Percentiles rank a stretch among this genome's conserved stretches.
phyloP scores from a whole-genome alignment of 208 protist species.

The Phytomonas sp. region DNA sequence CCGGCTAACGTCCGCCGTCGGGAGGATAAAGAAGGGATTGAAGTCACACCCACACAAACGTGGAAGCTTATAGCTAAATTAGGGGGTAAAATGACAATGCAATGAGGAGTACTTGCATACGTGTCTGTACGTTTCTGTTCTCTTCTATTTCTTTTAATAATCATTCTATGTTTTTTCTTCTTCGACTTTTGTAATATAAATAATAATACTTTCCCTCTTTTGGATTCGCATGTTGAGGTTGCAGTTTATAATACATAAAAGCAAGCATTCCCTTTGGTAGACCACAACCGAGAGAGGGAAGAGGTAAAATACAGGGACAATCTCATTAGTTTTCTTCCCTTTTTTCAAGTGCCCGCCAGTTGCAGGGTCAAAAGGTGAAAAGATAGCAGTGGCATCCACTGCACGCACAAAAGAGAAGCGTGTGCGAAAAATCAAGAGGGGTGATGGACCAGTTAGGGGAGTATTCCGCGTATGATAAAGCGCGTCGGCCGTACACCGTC shows the following conservation, averaged over 20 bases:
- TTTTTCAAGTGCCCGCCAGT: slow-evolving; percentile 1
- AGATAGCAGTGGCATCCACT: slow-evolving; percentile 1
- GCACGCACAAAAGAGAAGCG: slow-evolving; percentile 11
- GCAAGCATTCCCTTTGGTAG: background rate
- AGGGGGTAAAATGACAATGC: slow-evolving; percentile 12
- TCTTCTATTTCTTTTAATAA: background rate
- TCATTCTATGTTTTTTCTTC: background rate
- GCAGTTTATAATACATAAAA: background rate
- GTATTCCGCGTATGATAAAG: slow-evolving; percentile 15
- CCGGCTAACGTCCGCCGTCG: no score
- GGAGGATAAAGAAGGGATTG: slow-evolving; percentile 13
- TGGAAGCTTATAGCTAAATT: no score
- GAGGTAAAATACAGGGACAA: background rate
- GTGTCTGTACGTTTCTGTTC: slow-evolving; percentile 8
- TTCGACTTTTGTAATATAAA: background rate
- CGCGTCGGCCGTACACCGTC: slow-evolving; percentile 58
- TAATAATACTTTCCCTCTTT: slow-evolving; percentile 5
- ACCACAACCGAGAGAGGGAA: background rate
- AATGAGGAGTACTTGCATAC: background rate
- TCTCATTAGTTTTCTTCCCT: slow-evolving; percentile 10
- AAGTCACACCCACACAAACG: no score
- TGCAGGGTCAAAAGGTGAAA: background rate
- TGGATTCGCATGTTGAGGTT: background rate
- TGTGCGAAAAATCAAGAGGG: no score
- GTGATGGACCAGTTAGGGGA: slow-evolving; percentile 16